Evolutionary conservation across 495 filamentous ascomycete genomes (phyloP).

Genomic region (Aspergillus kassunensis): DNA sequence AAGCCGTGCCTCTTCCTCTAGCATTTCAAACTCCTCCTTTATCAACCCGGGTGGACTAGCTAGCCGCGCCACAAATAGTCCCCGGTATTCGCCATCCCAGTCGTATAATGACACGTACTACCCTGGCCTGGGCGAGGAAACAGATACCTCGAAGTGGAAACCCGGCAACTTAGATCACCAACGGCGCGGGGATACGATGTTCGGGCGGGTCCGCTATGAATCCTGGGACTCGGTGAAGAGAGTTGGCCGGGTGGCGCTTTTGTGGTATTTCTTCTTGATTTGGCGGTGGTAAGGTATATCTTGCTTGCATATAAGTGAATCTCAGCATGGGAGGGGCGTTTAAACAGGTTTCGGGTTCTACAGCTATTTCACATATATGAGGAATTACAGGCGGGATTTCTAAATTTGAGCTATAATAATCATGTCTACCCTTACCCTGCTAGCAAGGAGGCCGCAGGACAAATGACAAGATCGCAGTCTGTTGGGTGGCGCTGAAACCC

Average conservation of each 20-base stretch:
- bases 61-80: conserved; percentile 28
- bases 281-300: conserved; percentile 41
- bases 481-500: too few species aligned
- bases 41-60: conserved; percentile 28
- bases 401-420: too few species aligned
- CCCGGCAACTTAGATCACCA: conserved; percentile 7
- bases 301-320: background rate
- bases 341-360: too few species aligned
- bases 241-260: conserved; percentile 43
- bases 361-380: too few species aligned
- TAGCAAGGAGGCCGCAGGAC: too few species aligned
- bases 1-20: conserved; percentile 27
- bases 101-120: conserved; percentile 22
- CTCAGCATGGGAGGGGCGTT: background rate
- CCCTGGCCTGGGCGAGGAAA: conserved; percentile 23
- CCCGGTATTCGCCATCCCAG: conserved; percentile 23
- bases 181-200: conserved; percentile 7
- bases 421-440: too few species aligned
- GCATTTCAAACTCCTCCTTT: conserved; percentile 37
- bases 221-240: conserved; percentile 28
- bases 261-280: conserved; percentile 50
- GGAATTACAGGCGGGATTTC: too few species aligned
- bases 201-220: conserved; percentile 20
- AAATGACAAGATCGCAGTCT: too few species aligned
- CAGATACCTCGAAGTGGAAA: conserved; percentile 20